These are phyloP conservation scores for Oldenlandia corymbosa DNA, from an alignment of 257 asterid genomes.

Conservation along the genomic window DNA sequence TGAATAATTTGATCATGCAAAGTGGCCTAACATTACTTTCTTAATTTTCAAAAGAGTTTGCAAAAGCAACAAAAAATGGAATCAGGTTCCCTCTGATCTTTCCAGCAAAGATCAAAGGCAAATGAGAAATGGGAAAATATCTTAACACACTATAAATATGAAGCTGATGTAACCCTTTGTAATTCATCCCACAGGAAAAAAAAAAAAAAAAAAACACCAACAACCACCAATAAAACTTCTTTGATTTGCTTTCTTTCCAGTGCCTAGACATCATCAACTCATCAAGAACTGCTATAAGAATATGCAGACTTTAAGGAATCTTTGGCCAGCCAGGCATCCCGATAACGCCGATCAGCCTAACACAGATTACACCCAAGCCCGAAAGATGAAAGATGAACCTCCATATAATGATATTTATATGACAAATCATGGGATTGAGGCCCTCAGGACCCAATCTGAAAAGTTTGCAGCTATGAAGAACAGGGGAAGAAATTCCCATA, in stretches of 20 bases:
- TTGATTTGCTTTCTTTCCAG: neutral
- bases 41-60: neutral
- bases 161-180: constrained; percentile 1
- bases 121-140: neutral
- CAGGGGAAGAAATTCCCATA: neutral
- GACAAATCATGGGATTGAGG: constrained; percentile 10
- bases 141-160: constrained; percentile 17
- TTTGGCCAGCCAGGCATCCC: neutral
- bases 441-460: constrained; percentile 1
- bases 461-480: neutral
- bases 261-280: no score
- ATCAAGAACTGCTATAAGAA: neutral
- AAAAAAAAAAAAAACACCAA: neutral
- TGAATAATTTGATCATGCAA: no score
- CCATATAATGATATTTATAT: neutral
- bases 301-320: constrained; percentile 1
- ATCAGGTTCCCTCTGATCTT: constrained; percentile 33
- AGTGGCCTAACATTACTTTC: neutral
- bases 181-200: neutral
- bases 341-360: neutral
- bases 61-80: constrained; percentile 13
- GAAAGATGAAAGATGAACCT: constrained; percentile 6
- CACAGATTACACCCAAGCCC: neutral
- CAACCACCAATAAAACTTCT: no score
- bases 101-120: neutral